Conservation (phyloP, 805 yeast species). For the Sugiyamaella smithiae region DNA sequence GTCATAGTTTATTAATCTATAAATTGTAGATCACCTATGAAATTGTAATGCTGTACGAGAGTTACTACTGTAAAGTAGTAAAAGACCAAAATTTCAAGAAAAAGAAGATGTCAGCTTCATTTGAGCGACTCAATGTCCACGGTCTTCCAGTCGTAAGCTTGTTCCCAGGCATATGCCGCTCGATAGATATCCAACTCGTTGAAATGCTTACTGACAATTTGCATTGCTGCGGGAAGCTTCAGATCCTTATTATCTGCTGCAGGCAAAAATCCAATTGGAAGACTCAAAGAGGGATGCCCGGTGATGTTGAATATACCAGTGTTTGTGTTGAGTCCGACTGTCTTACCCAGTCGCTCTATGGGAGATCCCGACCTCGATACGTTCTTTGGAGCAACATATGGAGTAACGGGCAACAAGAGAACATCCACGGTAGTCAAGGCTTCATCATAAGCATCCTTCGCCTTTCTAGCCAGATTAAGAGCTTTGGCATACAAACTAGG, state of each 20-base stretch:
- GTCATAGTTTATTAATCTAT: too few relatives aligned
- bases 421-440: slow-evolving; percentile 35
- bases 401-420: slow-evolving; percentile 33
- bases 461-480: slow-evolving; percentile 34
- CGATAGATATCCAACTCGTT: slow-evolving; percentile 35
- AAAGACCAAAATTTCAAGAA: too few relatives aligned
- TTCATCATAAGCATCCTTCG: slow-evolving; percentile 34
- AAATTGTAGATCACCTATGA: too few relatives aligned
- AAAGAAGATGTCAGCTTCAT: too few relatives aligned
- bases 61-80: too few relatives aligned
- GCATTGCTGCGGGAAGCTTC: slow-evolving; percentile 39
- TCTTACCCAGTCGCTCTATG: slow-evolving; percentile 11
- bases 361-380: slow-evolving; percentile 14
- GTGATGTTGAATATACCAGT: slow-evolving; percentile 39
- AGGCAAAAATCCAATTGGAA: slow-evolving; percentile 37
- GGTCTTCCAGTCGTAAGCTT: slow-evolving; percentile 28
- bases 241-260: slow-evolving; percentile 33
- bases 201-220: slow-evolving; percentile 36
- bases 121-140: neutral
- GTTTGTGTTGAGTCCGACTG: slow-evolving; percentile 36
- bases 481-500: slow-evolving; percentile 38
- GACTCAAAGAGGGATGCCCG: slow-evolving; percentile 40
- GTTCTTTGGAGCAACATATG: slow-evolving; percentile 14
- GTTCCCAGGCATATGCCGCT: slow-evolving; percentile 40
- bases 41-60: too few relatives aligned